phyloP scores from a whole-genome alignment of 2,329 filamentous ascomycete species.

The Ophiosphaerella narmari region DNA sequence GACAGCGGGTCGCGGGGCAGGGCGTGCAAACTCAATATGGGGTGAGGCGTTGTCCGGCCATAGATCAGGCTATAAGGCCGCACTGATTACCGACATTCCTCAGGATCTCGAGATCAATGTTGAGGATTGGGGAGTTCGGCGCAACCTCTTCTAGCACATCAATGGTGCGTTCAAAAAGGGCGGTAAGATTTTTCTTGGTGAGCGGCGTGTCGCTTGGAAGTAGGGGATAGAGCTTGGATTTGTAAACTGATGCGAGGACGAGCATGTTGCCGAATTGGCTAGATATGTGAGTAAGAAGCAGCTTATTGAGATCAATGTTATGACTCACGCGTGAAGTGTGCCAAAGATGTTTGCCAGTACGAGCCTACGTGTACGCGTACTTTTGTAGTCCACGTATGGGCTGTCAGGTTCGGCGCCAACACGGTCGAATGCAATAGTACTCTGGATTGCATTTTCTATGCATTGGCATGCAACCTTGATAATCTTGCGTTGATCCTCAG shows the following conservation, averaged over 20 bases:
- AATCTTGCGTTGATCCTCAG: slow-evolving; percentile 28
- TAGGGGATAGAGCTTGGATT: slow-evolving; percentile 55
- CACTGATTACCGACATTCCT: too few species aligned
- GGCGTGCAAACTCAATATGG: too few species aligned
- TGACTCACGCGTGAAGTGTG: slow-evolving; percentile 68
- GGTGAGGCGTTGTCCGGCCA: too few species aligned
- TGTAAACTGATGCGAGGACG: slow-evolving; percentile 79
- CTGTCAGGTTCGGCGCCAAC: slow-evolving; percentile 50
- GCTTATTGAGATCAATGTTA: too few species aligned
- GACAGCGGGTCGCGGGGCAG: too few species aligned
- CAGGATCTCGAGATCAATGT: too few species aligned
- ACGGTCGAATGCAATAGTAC: slow-evolving; percentile 80
- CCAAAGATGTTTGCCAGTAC: slow-evolving; percentile 95
- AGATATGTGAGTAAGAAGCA: too few species aligned
- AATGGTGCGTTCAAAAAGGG: slow-evolving; percentile 63
- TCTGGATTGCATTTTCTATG: slow-evolving; percentile 71
- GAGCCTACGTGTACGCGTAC: slow-evolving; percentile 65
- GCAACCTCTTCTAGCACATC: slow-evolving; percentile 71
- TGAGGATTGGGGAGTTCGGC: slow-evolving; percentile 67
- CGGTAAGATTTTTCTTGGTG: slow-evolving; percentile 28
- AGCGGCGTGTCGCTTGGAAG: slow-evolving; percentile 29
- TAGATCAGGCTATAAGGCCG: too few species aligned
- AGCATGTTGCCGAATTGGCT: slow-evolving; percentile 92
- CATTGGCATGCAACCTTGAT: slow-evolving; percentile 37
- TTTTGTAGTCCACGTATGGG: slow-evolving; percentile 52